Percentiles rank a stretch among this genome's conserved stretches.
Conservation (phyloP, 306 rosid genomes). For the Boehmeria nivea region DNA sequence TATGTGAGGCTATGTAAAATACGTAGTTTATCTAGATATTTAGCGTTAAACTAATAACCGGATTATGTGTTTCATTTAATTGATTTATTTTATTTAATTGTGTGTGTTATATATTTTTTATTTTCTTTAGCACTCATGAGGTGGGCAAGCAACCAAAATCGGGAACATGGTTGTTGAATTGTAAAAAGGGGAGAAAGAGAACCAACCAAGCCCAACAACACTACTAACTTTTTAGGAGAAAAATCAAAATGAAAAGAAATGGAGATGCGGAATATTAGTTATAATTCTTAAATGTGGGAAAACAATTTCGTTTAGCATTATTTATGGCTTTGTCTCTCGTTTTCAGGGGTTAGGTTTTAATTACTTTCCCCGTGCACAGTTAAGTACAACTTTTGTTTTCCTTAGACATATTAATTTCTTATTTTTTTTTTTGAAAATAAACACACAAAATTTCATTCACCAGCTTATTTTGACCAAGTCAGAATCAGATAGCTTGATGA, state of each 20-base stretch:
- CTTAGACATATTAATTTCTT: too few relatives aligned
- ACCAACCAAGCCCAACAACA: constrained; percentile 29
- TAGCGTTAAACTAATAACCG: neutral
- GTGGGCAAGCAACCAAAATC: constrained; percentile 59
- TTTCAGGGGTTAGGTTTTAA: constrained; percentile 21
- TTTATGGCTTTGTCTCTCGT: neutral
- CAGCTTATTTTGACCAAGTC: too few relatives aligned
- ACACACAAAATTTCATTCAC: too few relatives aligned
- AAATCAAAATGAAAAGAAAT: neutral
- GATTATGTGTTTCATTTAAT: neutral
- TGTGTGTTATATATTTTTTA: too few relatives aligned
- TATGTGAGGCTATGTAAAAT: constrained; percentile 1
- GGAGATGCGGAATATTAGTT: neutral
- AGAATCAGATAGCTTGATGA: too few relatives aligned
- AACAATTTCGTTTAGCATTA: neutral
- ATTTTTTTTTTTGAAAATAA: too few relatives aligned
- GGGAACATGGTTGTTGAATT: constrained; percentile 52
- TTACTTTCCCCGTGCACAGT: neutral
- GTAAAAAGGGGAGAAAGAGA: constrained; percentile 29
- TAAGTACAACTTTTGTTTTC: too few relatives aligned
- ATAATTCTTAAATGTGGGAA: neutral
- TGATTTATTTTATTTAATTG: too few relatives aligned
- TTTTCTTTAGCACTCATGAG: constrained; percentile 33
- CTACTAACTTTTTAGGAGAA: too few relatives aligned
- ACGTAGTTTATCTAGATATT: neutral